Evolutionary conservation across 225 moss, liverwort and hornwort genomes (phyloP).

Genomic region (Thuidium tamariscinum): DNA sequence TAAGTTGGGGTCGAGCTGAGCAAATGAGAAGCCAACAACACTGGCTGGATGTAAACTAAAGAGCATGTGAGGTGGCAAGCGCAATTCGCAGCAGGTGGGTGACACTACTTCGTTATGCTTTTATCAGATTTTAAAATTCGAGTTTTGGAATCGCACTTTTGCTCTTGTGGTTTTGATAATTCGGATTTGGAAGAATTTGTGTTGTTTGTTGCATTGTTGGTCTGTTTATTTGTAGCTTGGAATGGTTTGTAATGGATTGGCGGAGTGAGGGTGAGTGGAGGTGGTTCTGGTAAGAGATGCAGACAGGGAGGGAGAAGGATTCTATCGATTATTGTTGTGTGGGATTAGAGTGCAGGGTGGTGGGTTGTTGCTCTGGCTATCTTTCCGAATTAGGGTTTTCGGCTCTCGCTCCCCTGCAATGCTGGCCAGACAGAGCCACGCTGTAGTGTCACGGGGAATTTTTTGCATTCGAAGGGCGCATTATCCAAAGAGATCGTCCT

Average conservation of each 20-base stretch:
- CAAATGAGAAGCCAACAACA: background rate
- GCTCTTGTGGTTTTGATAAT: background rate
- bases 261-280: background rate
- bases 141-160: background rate
- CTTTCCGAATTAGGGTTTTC: conserved; percentile 13
- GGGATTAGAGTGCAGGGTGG: conserved; percentile 1
- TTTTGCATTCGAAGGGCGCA: conserved; percentile 19
- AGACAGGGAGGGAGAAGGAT: background rate
- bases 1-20: background rate
- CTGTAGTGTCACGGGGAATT: conserved; percentile 19
- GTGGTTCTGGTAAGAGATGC: background rate
- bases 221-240: background rate
- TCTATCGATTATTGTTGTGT: background rate
- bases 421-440: conserved; percentile 39
- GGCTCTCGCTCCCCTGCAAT: conserved; percentile 16
- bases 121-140: background rate
- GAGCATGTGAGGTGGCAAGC: conserved; percentile 10
- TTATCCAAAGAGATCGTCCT: conserved; percentile 11
- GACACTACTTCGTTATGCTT: background rate
- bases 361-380: background rate
- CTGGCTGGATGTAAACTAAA: background rate
- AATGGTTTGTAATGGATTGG: background rate
- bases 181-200: background rate
- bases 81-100: background rate
- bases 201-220: background rate